Conservation (phyloP, 441 rosid genomes). For the Lepidium campestre region DNA sequence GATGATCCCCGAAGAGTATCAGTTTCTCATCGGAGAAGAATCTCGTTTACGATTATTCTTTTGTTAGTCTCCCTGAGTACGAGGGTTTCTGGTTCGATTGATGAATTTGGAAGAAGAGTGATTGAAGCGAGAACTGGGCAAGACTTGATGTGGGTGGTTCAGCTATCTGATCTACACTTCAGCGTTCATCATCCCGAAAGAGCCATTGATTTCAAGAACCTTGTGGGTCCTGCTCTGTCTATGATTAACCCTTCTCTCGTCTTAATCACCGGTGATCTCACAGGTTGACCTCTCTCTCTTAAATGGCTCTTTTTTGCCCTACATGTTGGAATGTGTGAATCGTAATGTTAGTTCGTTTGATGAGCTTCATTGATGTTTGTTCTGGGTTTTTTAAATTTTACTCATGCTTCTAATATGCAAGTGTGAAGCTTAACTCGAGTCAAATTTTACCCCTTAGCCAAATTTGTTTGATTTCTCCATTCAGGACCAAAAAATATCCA, state of each 20-base stretch:
- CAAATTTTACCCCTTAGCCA: not conserved
- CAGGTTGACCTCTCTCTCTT: constrained; percentile 42
- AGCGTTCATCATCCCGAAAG: constrained; percentile 85
- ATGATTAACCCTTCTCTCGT: constrained; percentile 80
- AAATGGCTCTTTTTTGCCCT: not conserved
- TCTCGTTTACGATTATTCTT: constrained; percentile 6
- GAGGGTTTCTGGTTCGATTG: constrained; percentile 12
- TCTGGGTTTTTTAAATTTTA: not conserved
- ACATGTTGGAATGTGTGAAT: not conserved
- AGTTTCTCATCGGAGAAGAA: not conserved
- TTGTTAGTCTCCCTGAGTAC: constrained; percentile 1
- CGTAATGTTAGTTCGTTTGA: not conserved
- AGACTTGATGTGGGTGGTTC: constrained; percentile 84
- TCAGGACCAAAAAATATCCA: no score
- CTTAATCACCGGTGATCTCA: constrained; percentile 89
- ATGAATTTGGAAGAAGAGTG: constrained; percentile 36
- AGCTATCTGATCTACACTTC: constrained; percentile 95
- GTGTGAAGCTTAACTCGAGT: not conserved
- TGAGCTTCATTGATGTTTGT: not conserved
- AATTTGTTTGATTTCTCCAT: not conserved
- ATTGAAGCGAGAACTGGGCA: constrained; percentile 54
- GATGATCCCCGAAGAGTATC: not conserved
- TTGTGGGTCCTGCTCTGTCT: constrained; percentile 62
- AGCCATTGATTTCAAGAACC: constrained; percentile 58
- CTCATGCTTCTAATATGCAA: not conserved